These are phyloP conservation scores for Diospyros kaki DNA, from an alignment of 148 eudicot genomes.

Conservation along the genomic window DNA sequence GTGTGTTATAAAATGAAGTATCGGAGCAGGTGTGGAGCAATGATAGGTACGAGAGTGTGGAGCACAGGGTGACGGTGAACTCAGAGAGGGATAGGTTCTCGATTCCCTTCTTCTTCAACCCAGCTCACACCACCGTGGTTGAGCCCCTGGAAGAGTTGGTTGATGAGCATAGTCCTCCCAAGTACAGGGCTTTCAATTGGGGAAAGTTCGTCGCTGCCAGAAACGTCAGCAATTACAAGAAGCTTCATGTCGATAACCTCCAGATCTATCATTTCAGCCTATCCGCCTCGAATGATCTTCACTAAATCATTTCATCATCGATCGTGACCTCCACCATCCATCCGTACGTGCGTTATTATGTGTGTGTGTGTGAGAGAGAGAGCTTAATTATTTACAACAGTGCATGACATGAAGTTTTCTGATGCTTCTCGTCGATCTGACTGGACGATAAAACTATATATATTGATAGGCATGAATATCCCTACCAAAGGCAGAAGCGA, in stretches of 20 bases:
- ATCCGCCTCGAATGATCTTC: too few relatives aligned
- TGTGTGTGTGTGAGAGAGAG: too few relatives aligned
- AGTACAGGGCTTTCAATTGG: conserved; percentile 48
- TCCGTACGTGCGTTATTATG: too few relatives aligned
- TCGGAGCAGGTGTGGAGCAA: conserved; percentile 65
- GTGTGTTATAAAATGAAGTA: background rate
- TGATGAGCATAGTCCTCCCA: conserved; percentile 36
- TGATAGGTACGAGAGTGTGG: conserved; percentile 60
- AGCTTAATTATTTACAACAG: too few relatives aligned
- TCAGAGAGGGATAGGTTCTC: conserved; percentile 47
- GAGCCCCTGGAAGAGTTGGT: conserved; percentile 54
- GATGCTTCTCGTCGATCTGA: too few relatives aligned
- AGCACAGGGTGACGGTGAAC: conserved; percentile 58
- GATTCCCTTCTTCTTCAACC: conserved; percentile 52
- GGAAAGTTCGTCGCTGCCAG: conserved; percentile 49
- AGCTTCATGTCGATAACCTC: conserved; percentile 56
- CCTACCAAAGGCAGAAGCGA: too few relatives aligned
- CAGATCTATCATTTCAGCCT: conserved; percentile 48
- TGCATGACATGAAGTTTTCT: too few relatives aligned
- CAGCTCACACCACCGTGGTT: conserved; percentile 43
- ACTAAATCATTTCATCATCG: too few relatives aligned
- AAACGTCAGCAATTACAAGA: conserved; percentile 57
- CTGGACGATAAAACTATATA: too few relatives aligned
- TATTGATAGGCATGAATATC: too few relatives aligned
- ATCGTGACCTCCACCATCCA: too few relatives aligned